A percentile compares a stretch with the other conserved stretches of the same genome.
These are phyloP conservation scores for Backusella circina DNA, from an alignment of 192 early-diverging fungal species.

Conservation along the genomic window DNA sequence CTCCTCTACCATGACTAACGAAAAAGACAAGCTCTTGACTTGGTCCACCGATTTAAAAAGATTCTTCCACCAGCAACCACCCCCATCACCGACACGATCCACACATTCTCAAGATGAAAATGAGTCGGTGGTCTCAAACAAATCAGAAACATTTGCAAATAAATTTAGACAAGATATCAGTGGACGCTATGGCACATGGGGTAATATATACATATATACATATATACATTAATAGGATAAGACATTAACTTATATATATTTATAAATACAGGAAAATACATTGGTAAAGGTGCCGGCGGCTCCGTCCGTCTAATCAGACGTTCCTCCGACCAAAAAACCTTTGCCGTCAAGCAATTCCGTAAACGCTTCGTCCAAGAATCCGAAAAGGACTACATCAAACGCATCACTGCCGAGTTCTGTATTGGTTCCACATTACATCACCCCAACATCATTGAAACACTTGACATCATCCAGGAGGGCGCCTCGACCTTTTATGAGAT, in stretches of 20 bases:
- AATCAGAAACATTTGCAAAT: conserved; percentile 18
- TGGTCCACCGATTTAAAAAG: conserved; percentile 20
- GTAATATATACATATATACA: background rate
- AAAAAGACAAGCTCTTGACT: background rate
- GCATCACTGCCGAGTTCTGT: conserved; percentile 80
- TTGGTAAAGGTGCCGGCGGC: conserved; percentile 69
- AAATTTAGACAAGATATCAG: conserved; percentile 22
- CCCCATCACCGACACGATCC: conserved; percentile 7
- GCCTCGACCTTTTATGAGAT: conserved; percentile 59
- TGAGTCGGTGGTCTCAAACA: background rate
- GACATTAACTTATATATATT: background rate
- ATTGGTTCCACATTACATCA: conserved; percentile 75
- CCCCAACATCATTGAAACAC: conserved; percentile 72
- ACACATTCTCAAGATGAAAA: conserved; percentile 8
- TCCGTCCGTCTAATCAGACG: conserved; percentile 65
- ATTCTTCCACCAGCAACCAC: conserved; percentile 5
- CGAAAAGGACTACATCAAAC: conserved; percentile 73
- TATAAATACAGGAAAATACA: conserved; percentile 23
- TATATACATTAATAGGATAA: background rate
- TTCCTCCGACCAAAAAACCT: conserved; percentile 55
- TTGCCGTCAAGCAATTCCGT: conserved; percentile 81
- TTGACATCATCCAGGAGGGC: conserved; percentile 69
- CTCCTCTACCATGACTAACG: background rate
- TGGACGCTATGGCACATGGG: conserved; percentile 25
- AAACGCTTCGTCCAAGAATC: conserved; percentile 58